Percentiles rank a stretch among this genome's conserved stretches.
Evolutionary conservation across 148 eudicot genomes (phyloP).

Genomic region (Silene uniflora): DNA sequence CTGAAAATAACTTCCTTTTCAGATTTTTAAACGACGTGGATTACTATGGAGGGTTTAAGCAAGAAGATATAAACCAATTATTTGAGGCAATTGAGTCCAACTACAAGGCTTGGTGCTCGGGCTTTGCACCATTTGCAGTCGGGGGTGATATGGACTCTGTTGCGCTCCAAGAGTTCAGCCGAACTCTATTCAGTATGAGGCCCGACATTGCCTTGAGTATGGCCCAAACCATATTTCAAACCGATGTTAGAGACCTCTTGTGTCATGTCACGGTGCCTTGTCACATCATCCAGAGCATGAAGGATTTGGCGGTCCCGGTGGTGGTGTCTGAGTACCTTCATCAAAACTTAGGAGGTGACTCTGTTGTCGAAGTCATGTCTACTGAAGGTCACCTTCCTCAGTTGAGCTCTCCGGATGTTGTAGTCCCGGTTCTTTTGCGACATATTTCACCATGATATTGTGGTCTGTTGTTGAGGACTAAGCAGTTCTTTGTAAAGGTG

Average conservation of each 20-base stretch:
- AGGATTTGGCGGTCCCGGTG: conserved; percentile 90
- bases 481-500: no score
- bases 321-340: conserved; percentile 86
- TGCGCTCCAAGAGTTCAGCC: conserved; percentile 84
- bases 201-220: conserved; percentile 83
- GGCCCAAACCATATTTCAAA: conserved; percentile 59
- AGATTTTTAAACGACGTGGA: conserved; percentile 78
- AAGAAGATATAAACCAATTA: conserved; percentile 65
- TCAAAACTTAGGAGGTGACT: conserved; percentile 70
- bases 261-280: conserved; percentile 64
- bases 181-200: conserved; percentile 88
- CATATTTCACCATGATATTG: conserved; percentile 68
- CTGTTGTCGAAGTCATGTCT: conserved; percentile 82
- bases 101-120: conserved; percentile 80
- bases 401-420: conserved; percentile 80
- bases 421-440: conserved; percentile 64
- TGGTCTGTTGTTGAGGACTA: conserved; percentile 17
- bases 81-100: conserved; percentile 74
- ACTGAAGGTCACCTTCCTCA: conserved; percentile 93
- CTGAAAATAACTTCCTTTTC: not conserved
- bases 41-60: conserved; percentile 87
- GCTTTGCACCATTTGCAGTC: conserved; percentile 75
- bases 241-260: conserved; percentile 57
- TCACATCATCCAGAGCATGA: conserved; percentile 81
- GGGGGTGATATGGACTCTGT: conserved; percentile 94